phyloP scores from a whole-genome alignment of 495 filamentous ascomycete species.

The Antarctomyces pellizariae region DNA sequence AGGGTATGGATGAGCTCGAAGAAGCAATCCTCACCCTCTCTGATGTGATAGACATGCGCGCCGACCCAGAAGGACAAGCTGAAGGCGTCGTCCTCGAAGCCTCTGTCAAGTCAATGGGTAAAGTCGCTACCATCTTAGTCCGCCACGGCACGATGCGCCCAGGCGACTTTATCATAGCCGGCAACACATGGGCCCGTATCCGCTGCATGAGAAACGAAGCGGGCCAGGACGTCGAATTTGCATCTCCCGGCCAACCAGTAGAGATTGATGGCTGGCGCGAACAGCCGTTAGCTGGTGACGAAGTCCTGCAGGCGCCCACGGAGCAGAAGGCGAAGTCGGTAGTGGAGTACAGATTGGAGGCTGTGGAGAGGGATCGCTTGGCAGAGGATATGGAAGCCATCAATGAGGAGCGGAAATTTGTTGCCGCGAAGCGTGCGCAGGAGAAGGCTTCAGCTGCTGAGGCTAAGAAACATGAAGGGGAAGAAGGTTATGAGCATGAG shows the following conservation, averaged over 20 bases:
- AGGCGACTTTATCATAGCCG: constrained; percentile 75
- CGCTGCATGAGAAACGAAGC: constrained; percentile 69
- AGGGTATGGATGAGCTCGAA: constrained; percentile 80
- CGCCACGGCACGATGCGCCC: constrained; percentile 60
- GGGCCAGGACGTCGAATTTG: constrained; percentile 42
- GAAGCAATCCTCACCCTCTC: constrained; percentile 65
- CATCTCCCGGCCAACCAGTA: constrained; percentile 73
- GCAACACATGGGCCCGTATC: constrained; percentile 62
- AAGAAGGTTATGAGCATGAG: constrained; percentile 5
- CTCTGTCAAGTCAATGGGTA: constrained; percentile 68
- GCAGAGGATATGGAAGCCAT: constrained; percentile 54
- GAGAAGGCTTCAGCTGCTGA: constrained; percentile 20
- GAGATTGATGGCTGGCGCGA: constrained; percentile 90
- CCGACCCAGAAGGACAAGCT: constrained; percentile 47
- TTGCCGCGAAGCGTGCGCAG: constrained; percentile 33
- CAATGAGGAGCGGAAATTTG: constrained; percentile 39
- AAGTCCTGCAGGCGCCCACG: constrained; percentile 56
- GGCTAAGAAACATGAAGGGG: constrained; percentile 13
- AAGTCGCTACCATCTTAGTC: constrained; percentile 74
- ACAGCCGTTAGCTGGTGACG: constrained; percentile 69
- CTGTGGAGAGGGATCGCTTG: constrained; percentile 29
- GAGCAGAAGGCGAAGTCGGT: constrained; percentile 65
- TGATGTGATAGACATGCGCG: constrained; percentile 76
- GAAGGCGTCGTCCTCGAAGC: constrained; percentile 94
- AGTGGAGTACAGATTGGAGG: constrained; percentile 49